phyloP scores from a whole-genome alignment of 176 grass and related monocot genomes.

The Aegilops umbellulata region DNA sequence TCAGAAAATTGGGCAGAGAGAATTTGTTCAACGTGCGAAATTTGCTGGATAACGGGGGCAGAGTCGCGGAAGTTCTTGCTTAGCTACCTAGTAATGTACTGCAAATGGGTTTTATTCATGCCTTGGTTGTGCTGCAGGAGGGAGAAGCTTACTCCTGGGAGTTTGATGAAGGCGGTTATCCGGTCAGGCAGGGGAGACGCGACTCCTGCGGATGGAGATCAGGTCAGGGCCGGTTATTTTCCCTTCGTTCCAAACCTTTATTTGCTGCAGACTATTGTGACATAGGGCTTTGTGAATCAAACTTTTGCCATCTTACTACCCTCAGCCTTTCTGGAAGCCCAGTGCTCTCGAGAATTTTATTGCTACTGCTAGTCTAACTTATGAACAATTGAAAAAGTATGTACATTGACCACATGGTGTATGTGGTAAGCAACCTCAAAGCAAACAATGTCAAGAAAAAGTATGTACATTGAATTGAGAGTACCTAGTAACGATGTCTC shows the following conservation, averaged over 20 bases:
- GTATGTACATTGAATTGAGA: background rate
- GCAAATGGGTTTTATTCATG: background rate
- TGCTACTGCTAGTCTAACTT: background rate
- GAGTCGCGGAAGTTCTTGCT: background rate
- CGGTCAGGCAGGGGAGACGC: slow-evolving; percentile 56
- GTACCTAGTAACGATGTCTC: background rate
- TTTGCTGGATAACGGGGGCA: background rate
- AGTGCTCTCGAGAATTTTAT: background rate
- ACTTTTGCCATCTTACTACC: background rate
- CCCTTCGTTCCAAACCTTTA: background rate
- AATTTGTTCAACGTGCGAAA: background rate
- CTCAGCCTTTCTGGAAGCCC: background rate
- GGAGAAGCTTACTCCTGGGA: slow-evolving; percentile 76
- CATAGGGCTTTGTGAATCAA: background rate
- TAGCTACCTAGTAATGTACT: background rate
- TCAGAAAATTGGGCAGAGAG: background rate
- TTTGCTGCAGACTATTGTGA: background rate
- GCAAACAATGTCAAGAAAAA: background rate
- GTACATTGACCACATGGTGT: too few species aligned
- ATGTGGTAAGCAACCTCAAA: too few species aligned
- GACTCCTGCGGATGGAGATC: slow-evolving; percentile 74
- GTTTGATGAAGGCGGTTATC: slow-evolving; percentile 88
- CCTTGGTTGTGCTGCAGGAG: slow-evolving; percentile 50
- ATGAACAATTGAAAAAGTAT: background rate
- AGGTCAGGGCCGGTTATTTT: slow-evolving; percentile 36